phyloP scores from a whole-genome alignment of 208 protist genomes.

The Trypanosoma rangeli region DNA sequence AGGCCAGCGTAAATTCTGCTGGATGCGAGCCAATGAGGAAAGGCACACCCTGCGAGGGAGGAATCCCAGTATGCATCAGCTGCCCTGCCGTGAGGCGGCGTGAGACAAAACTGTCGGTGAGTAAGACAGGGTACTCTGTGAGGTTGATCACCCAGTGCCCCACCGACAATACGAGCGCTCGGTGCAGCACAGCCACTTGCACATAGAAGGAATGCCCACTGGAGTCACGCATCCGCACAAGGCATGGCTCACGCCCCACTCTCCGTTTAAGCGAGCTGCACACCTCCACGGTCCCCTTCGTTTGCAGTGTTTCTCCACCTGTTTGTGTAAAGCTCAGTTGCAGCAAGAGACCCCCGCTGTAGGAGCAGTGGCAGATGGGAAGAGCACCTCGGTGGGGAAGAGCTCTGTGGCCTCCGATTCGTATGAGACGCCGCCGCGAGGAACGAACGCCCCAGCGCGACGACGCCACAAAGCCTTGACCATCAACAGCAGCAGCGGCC shows the following conservation, averaged over 20 bases:
- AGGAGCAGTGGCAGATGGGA: constrained; percentile 58
- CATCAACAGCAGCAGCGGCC: neutral
- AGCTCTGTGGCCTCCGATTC: constrained; percentile 48
- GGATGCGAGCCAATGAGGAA: constrained; percentile 69
- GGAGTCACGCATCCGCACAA: constrained; percentile 48
- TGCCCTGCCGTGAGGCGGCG: constrained; percentile 58
- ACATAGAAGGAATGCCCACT: constrained; percentile 64
- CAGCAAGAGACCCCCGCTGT: constrained; percentile 47
- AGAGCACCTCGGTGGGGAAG: constrained; percentile 59
- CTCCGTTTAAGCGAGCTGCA: constrained; percentile 40
- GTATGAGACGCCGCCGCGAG: constrained; percentile 43
- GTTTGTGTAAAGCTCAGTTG: constrained; percentile 63
- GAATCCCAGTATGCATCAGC: constrained; percentile 58
- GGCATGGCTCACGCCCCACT: constrained; percentile 54
- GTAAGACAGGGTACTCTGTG: constrained; percentile 73
- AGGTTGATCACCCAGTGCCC: constrained; percentile 80
- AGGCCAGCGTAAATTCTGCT: constrained; percentile 51
- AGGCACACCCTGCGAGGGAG: constrained; percentile 70
- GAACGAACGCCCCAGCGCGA: constrained; percentile 3
- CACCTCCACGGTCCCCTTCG: constrained; percentile 30
- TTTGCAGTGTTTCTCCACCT: constrained; percentile 54
- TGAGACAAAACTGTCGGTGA: constrained; percentile 50
- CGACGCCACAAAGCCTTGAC: neutral
- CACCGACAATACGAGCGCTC: constrained; percentile 71
- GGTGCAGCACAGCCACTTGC: constrained; percentile 60